Evolutionary conservation across 73 alveolate species (phyloP).

Genomic region (Paramecium tetraurelia): DNA sequence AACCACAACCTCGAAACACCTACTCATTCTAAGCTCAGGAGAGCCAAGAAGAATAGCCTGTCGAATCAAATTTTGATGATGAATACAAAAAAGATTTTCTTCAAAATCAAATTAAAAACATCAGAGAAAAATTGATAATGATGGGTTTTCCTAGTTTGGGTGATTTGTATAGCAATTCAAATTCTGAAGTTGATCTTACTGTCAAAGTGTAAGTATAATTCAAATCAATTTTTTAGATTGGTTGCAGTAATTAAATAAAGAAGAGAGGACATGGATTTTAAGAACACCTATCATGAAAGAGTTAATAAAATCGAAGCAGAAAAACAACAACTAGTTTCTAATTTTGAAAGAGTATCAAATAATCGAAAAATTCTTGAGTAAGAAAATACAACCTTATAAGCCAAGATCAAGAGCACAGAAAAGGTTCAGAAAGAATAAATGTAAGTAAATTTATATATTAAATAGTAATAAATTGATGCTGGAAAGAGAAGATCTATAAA

Average conservation of each 20-base stretch:
- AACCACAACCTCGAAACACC: background rate
- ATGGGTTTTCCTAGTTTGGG: slow-evolving; percentile 41
- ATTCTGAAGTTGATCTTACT: background rate
- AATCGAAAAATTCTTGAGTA: background rate
- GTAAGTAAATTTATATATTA: background rate
- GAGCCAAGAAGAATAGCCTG: background rate
- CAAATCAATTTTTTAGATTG: background rate
- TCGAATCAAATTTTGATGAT: slow-evolving; percentile 17
- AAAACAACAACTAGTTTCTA: background rate
- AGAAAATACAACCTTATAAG: background rate
- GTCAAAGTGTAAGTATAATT: background rate
- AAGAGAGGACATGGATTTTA: background rate
- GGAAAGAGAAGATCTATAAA: slow-evolving; percentile 6
- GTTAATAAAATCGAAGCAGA: background rate
- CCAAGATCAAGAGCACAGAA: slow-evolving; percentile 5
- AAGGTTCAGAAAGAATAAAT: background rate
- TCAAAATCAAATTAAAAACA: background rate
- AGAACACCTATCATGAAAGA: background rate
- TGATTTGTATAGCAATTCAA: slow-evolving; percentile 18
- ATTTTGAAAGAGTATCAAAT: background rate
- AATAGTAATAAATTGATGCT: background rate
- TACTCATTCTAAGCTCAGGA: slow-evolving; percentile 5
- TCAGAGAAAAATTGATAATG: background rate
- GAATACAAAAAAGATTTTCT: slow-evolving; percentile 12
- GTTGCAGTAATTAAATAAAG: background rate